Conservation (phyloP, 129 eudicot genomes). For the Smallanthus sonchifolius region DNA sequence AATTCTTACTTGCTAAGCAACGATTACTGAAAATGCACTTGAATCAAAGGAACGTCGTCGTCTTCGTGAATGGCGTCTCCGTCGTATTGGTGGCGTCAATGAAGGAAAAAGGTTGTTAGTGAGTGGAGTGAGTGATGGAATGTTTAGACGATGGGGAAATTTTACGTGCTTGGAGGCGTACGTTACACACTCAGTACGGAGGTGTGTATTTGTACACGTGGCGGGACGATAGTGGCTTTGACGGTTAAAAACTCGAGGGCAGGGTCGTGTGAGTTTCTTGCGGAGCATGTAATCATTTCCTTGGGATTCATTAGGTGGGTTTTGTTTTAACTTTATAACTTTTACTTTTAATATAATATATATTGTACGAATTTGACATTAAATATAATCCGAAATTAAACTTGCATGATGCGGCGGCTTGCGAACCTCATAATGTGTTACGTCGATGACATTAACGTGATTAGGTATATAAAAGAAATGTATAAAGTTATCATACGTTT, state of each 20-base stretch:
- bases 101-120: neutral
- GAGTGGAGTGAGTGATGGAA: neutral
- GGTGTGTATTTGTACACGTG: constrained; percentile 15
- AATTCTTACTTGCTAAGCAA: too few species aligned
- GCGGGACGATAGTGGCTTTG: neutral
- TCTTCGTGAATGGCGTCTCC: neutral
- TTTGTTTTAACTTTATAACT: too few species aligned
- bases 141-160: neutral
- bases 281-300: constrained; percentile 18
- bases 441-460: too few species aligned
- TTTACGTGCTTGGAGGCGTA: constrained; percentile 3
- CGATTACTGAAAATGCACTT: neutral
- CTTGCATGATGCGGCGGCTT: too few species aligned
- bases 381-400: too few species aligned
- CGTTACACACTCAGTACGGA: neutral
- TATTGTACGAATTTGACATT: too few species aligned
- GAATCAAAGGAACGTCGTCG: neutral
- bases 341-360: too few species aligned
- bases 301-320: neutral
- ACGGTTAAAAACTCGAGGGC: constrained; percentile 8
- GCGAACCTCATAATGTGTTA: too few species aligned
- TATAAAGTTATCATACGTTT: too few species aligned
- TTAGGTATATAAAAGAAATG: too few species aligned
- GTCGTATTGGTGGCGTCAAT: too few species aligned
- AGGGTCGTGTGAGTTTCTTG: neutral